Evolutionary conservation across 495 filamentous ascomycete species (phyloP).

Genomic region (Umbilicaria muhlenbergii): DNA sequence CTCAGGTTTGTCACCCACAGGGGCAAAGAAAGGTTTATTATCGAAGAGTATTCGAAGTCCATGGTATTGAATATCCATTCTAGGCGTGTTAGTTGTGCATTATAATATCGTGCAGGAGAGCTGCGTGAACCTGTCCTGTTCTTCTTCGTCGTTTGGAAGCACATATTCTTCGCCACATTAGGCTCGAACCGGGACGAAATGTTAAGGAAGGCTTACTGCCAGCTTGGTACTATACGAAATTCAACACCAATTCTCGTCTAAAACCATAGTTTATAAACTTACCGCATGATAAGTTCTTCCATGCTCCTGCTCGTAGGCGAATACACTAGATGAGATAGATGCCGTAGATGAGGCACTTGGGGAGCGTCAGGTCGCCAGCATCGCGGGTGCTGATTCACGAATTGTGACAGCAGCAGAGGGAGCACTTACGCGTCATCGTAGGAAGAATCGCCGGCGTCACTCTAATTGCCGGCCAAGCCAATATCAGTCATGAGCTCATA

Average conservation of each 20-base stretch:
- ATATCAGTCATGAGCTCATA: no score
- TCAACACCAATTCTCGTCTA: no score
- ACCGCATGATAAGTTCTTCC: constrained; percentile 2
- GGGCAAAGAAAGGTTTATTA: constrained; percentile 44
- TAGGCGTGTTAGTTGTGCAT: constrained; percentile 17
- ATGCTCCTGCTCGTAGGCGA: constrained; percentile 4
- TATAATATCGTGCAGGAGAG: background rate
- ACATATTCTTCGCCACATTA: background rate
- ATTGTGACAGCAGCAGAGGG: no score
- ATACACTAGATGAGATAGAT: constrained; percentile 3
- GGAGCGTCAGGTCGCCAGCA: no score
- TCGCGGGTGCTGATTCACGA: no score
- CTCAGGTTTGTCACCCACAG: constrained; percentile 36
- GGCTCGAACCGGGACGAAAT: no score
- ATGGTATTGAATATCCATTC: constrained; percentile 33
- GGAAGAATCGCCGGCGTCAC: no score
- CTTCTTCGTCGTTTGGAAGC: constrained; percentile 2
- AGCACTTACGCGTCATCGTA: no score
- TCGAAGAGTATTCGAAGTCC: constrained; percentile 33
- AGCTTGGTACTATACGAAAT: background rate
- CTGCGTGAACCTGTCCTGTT: background rate
- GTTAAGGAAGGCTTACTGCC: background rate
- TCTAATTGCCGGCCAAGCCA: no score
- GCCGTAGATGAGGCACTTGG: background rate
- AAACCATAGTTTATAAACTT: no score